These are phyloP conservation scores for Fusarium sp. DNA, from an alignment of 2,329 filamentous ascomycete genomes.

Conservation along the genomic window DNA sequence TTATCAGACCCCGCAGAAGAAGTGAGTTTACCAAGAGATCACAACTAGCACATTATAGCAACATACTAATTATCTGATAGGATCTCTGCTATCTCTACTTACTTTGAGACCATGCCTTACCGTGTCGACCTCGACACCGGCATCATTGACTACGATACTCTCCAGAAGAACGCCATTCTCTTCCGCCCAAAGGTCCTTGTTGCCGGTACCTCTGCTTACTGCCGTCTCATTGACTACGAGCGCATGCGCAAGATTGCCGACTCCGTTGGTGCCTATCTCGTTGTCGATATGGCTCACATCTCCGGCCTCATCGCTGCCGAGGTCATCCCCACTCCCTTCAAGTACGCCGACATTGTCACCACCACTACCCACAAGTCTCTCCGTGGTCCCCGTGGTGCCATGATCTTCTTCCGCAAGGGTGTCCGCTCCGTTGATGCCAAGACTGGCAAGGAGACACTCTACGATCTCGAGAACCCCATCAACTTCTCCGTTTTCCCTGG, in stretches of 20 bases:
- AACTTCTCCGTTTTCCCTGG: conserved; percentile 99
- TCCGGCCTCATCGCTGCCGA: conserved; percentile 93
- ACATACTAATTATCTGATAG: conserved; percentile 50
- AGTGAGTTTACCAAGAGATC: conserved; percentile 65
- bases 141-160: conserved; percentile 95
- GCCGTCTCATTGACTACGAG: conserved; percentile 95
- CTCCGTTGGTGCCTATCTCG: conserved; percentile 90
- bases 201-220: conserved; percentile 97
- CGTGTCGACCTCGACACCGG: conserved; percentile 89
- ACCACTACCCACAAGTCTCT: conserved; percentile 99
- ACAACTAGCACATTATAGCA: background rate
- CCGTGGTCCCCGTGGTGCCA: conserved; percentile 95
- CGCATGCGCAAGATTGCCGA: conserved; percentile 97
- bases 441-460: conserved; percentile 88
- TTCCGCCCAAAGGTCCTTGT: conserved; percentile 97
- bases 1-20: conserved; percentile 95
- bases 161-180: conserved; percentile 89
- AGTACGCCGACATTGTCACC: conserved; percentile 93
- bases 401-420: conserved; percentile 99
- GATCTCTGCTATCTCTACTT: conserved; percentile 97
- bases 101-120: conserved; percentile 99
- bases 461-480: conserved; percentile 95
- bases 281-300: conserved; percentile 99
- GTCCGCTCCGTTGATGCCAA: conserved; percentile 91
- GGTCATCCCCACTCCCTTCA: conserved; percentile 94